Base-by-base conservation (phyloP, 2,329 filamentous ascomycete species). In the Didymella exigua region DNA sequence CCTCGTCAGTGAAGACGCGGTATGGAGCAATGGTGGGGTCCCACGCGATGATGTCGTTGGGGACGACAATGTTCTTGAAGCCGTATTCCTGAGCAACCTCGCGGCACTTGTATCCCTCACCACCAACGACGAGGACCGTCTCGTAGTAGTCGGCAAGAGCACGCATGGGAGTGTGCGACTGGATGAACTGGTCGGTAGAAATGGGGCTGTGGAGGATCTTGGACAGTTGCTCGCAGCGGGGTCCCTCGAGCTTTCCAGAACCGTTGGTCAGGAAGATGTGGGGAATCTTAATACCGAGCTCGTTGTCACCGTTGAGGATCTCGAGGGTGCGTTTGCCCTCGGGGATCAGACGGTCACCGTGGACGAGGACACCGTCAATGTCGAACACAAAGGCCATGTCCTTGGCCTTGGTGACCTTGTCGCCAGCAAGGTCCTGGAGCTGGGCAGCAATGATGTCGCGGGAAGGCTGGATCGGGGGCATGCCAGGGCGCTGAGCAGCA, bases 341-440 rank as follows among this genome's bases (percentile, higher is more conserved):
- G 36, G 86, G 86, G 59, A 90, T 90, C 54, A 89, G 77, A 54
- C 87, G 81, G 75, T 88, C 87, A 68, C 87, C 87, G 75, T 90
- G 88, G 52, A 90, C 88, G 21, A 91, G 80, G 54, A 91, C 88
- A 78, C 88, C 89, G 66, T 91, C 86, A 59, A 88, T 87, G 73
- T 92, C 89, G 69, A 92, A 93, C 67, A 87, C 89, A 62, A 92
- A 92, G 6, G 87, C 87, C 87, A 91, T 90, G 78, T 91, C 87
- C 82, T 91, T 91, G 54, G 87, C 88, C 54, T 83, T 82, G 26
- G 77, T 77, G 14, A 89, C 88, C 78, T 89, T 89, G 64, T 87
- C 83, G 52, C 82, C 75, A 63, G 83, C 81, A 61, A 90, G 79
- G 60, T 87, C 84, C 76, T 91, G 89, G 18, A 90, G 80, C 75